phyloP scores from a whole-genome alignment of 345 rosid genomes.

The Eucalyptus sp. region DNA sequence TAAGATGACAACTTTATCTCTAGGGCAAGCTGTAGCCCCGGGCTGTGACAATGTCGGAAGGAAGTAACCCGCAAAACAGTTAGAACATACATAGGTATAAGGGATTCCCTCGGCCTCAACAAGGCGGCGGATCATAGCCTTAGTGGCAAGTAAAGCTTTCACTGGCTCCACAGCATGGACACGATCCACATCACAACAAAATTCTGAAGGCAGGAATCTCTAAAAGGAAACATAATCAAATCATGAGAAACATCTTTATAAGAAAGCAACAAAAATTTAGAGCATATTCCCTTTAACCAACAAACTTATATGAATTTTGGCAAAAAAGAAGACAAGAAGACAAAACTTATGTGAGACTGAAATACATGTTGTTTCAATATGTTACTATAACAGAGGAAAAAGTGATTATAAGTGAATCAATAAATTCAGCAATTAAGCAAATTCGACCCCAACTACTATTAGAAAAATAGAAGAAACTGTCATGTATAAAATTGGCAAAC shows the following conservation, averaged over 20 bases:
- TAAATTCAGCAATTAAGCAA: background rate
- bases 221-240: background rate
- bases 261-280: background rate
- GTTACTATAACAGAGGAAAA: background rate
- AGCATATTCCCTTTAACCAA: background rate
- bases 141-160: background rate
- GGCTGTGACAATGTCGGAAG: background rate
- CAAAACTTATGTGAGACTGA: background rate
- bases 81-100: background rate
- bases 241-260: background rate
- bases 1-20: background rate
- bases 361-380: background rate
- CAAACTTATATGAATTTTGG: background rate
- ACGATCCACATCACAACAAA: background rate
- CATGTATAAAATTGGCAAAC: background rate
- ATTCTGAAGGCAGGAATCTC: conserved; percentile 2
- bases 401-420: background rate
- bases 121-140: background rate
- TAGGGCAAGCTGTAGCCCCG: background rate
- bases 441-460: background rate
- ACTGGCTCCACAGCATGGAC: background rate
- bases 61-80: background rate
- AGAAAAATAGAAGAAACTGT: background rate
- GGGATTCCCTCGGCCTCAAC: conserved; percentile 1
- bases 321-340: background rate